Evolutionary conservation across 2,329 filamentous ascomycete species (phyloP).

Genomic region (Colletotrichum sp.): DNA sequence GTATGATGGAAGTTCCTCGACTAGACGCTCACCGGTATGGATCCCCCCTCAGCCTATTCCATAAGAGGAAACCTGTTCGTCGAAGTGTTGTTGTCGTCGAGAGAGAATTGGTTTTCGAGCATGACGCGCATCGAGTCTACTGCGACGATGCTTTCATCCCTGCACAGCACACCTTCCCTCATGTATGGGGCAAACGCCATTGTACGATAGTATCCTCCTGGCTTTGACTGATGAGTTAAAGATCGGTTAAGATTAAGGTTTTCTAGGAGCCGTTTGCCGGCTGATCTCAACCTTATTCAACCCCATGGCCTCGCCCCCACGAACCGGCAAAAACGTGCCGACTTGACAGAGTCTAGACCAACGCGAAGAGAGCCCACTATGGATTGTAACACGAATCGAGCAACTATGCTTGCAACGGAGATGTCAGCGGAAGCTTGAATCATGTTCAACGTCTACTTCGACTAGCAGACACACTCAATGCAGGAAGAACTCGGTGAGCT

Average conservation of each 20-base stretch:
- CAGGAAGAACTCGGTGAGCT: not conserved
- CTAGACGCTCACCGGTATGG: not conserved
- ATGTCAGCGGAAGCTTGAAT: not conserved
- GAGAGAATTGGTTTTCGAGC: not conserved
- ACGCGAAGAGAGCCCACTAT: not conserved
- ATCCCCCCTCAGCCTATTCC: not conserved
- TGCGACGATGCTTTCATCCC: not conserved
- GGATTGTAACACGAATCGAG: not conserved
- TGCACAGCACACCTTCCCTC: not conserved
- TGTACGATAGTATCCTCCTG: not conserved
- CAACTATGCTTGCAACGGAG: not conserved
- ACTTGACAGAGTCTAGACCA: not conserved
- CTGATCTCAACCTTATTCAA: not conserved
- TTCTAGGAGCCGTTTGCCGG: not conserved
- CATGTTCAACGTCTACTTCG: not conserved
- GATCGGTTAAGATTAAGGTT: not conserved
- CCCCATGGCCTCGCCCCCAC: not conserved
- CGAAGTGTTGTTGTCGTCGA: not conserved
- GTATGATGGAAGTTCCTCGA: not conserved
- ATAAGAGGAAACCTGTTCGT: not conserved
- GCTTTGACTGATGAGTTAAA: not conserved
- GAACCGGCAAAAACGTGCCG: not conserved
- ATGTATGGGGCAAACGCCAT: not conserved
- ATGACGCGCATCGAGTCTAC: not conserved
- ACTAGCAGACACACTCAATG: not conserved